Evolutionary conservation across 1,284 basidiomycete species (phyloP).

Genomic region (Gymnopus androsaceus): DNA sequence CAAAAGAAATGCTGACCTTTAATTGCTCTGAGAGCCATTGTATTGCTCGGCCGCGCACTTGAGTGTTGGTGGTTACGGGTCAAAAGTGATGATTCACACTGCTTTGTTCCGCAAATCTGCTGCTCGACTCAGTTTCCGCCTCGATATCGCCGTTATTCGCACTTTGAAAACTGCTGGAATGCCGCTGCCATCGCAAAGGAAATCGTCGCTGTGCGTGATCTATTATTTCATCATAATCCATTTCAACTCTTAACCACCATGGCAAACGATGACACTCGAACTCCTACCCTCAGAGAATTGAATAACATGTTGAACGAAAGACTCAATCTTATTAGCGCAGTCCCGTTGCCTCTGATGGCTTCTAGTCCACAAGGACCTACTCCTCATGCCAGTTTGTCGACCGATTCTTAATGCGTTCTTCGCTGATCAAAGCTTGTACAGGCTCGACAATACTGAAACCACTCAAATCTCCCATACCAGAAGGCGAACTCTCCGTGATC

Average conservation of each 20-base stretch:
- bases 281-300: not conserved
- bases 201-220: not conserved
- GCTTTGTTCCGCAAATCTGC: not conserved
- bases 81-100: not conserved
- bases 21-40: too few relatives aligned
- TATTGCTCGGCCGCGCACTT: conserved; percentile 35
- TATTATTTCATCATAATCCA: not conserved
- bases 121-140: not conserved
- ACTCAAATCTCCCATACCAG: conserved; percentile 26
- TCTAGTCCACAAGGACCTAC: conserved; percentile 8
- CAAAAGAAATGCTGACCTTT: conserved; percentile 46
- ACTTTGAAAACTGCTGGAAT: not conserved
- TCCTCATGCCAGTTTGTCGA: not conserved
- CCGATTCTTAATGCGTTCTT: not conserved
- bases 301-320: conserved; percentile 15
- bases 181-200: not conserved
- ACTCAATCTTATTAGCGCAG: conserved; percentile 14
- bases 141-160: not conserved
- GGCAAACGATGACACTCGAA: not conserved
- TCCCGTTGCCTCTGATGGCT: conserved; percentile 10
- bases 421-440: not conserved
- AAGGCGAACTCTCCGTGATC: conserved; percentile 42
- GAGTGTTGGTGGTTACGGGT: not conserved
- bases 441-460: conserved; percentile 19
- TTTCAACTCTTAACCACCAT: not conserved